Conservation (phyloP, 2,329 filamentous ascomycete species). For the Huntiella moniliformis region DNA sequence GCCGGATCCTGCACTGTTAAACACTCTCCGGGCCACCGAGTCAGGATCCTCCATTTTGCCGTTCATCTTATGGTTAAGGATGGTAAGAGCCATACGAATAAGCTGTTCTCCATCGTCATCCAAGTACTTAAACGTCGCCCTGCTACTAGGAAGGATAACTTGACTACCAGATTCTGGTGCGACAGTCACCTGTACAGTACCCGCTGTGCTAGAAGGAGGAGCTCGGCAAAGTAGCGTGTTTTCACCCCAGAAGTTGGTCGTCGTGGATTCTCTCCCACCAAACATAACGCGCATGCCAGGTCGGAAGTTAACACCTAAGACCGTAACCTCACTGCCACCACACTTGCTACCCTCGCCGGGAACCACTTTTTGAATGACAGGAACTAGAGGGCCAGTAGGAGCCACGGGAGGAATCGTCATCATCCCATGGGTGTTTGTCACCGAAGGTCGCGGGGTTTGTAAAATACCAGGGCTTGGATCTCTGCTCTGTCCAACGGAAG, state of each 20-base stretch:
- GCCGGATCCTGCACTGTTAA: constrained; percentile 25
- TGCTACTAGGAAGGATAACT: constrained; percentile 20
- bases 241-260: constrained; percentile 65
- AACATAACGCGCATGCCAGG: constrained; percentile 69
- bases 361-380: constrained; percentile 65
- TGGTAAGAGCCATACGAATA: constrained; percentile 46
- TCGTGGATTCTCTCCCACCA: constrained; percentile 44
- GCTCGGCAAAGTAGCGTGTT: constrained; percentile 63
- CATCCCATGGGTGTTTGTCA: constrained; percentile 29
- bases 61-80: constrained; percentile 45
- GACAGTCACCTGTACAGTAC: constrained; percentile 49
- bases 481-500: constrained; percentile 56
- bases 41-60: constrained; percentile 42
- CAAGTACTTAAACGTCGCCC: constrained; percentile 50
- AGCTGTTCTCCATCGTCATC: constrained; percentile 52
- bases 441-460: constrained; percentile 18
- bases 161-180: constrained; percentile 15
- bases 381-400: constrained; percentile 12
- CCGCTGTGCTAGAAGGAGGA: constrained; percentile 49
- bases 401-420: constrained; percentile 7
- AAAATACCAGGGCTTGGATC: constrained; percentile 46
- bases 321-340: constrained; percentile 73
- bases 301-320: constrained; percentile 64
- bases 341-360: constrained; percentile 64
- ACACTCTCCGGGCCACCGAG: constrained; percentile 41